Evolutionary conservation across 768 basidiomycete species (phyloP), one percentile per base, ranked within the genome.

Genomic region (Ephemerocybe angulata): DNA sequence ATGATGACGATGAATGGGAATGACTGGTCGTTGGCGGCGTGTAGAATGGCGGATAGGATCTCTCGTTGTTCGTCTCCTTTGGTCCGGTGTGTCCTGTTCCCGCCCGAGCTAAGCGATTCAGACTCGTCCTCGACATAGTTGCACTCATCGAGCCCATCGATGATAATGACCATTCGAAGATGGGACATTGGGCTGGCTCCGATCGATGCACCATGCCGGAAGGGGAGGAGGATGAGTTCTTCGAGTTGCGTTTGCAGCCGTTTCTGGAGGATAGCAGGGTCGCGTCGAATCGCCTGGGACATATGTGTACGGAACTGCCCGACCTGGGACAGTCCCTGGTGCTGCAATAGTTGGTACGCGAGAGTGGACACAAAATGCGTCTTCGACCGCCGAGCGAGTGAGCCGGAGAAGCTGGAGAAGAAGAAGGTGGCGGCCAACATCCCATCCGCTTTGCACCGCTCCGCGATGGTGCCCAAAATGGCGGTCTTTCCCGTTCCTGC

Each of bases 401-500:
- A 41, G 38, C 38, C 38, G 38, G 38, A 41, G n/a, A 41, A 41
- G 15, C 15, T 17, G 7, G 38, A 56, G 30, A 56, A 56, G 50
- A 56, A 52, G 30, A 52, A 56, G 19, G 42, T 43, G 12, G 41
- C 55, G 3, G 43, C 41, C 4, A 56, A 35, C 1, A 19, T 38
- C 21, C 43, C 40, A n/a, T 44, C 41, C 28, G 21, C 41, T 15
- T 43, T 25, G 27, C 25, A 44, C n/a, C 25, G 41, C 17, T 56
- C 50, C 6, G 48, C 50, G 19, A 56, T 31, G 6, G 42, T 52
- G 22, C 46, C 33, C 35, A 44, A 43, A 22, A 56, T 51, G 21
- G 50, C 42, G 1, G 55, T 52, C 22, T 52, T 56, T 2, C 55
- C 55, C 8, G 50, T 28, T 13, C 55, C 54, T 1, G 54, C 46